These are phyloP conservation scores for Fistulinella cinereoalba DNA, from an alignment of 1,284 basidiomycete genomes.

Conservation along the genomic window DNA sequence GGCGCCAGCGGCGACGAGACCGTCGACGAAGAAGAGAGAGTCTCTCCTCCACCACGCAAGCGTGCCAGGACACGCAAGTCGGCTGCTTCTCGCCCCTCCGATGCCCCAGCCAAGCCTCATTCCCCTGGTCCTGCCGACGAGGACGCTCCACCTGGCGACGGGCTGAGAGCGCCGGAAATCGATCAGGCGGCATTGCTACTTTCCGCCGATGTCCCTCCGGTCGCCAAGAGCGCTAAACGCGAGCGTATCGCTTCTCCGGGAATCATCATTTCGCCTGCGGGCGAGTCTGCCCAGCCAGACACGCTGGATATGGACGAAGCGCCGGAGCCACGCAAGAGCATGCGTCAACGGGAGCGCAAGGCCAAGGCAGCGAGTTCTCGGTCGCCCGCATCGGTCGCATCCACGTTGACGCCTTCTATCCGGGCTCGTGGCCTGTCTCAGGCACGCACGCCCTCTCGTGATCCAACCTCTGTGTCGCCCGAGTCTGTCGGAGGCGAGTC, in stretches of 20 bases:
- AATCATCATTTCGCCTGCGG: conserved; percentile 6
- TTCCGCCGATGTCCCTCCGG: conserved; percentile 11
- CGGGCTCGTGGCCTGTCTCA: conserved; percentile 25
- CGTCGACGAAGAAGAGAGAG: conserved; percentile 30
- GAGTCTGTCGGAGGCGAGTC: conserved; percentile 32
- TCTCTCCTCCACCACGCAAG: conserved; percentile 31
- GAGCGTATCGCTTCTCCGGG: conserved; percentile 23
- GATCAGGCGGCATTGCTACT: conserved; percentile 17
- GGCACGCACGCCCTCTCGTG: conserved; percentile 17
- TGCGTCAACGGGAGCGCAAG: conserved; percentile 30
- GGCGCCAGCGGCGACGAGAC: conserved; percentile 28
- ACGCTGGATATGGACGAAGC: conserved; percentile 20
- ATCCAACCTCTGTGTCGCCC: conserved; percentile 23
- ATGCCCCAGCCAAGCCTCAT: conserved; percentile 4
- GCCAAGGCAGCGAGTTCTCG: conserved; percentile 15
- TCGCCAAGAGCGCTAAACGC: conserved; percentile 16
- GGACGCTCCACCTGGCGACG: conserved; percentile 5
- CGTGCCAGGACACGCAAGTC: conserved; percentile 30
- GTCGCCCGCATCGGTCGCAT: conserved; percentile 29
- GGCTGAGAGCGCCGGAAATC: background rate
- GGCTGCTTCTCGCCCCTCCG: conserved; percentile 9
- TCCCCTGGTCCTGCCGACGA: conserved; percentile 1
- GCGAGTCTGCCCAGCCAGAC: conserved; percentile 15
- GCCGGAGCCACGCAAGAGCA: conserved; percentile 27
- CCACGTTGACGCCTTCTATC: conserved; percentile 32